A percentile compares a stretch with the other conserved stretches of the same genome.
phyloP scores from a whole-genome alignment of 345 rosid species.

The Gossypium raimondii region DNA sequence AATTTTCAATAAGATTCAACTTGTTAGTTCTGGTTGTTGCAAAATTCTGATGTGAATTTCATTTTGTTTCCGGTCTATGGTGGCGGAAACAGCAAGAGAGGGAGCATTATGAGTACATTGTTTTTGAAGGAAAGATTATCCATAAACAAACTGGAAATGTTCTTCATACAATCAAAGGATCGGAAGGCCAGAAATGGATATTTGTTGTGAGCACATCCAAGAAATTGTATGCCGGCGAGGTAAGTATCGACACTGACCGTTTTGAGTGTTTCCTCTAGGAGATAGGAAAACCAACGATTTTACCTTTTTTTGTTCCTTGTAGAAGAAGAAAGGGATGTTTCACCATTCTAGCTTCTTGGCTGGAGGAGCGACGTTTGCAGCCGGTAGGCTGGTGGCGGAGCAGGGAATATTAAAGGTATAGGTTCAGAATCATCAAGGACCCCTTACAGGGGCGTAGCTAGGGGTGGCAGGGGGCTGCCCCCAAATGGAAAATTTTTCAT shows the following conservation, averaged over 20 bases:
- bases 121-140: conserved; percentile 55
- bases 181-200: conserved; percentile 59
- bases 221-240: conserved; percentile 69
- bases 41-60: no score
- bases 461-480: no score
- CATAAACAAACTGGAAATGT: conserved; percentile 50
- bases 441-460: no score
- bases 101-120: conserved; percentile 61
- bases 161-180: conserved; percentile 50
- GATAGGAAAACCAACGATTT: no score
- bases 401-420: conserved; percentile 71
- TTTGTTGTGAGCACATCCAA: conserved; percentile 79
- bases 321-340: conserved; percentile 91
- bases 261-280: no score
- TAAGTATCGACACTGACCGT: conserved; percentile 15
- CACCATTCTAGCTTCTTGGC: conserved; percentile 98
- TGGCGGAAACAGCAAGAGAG: conserved; percentile 67
- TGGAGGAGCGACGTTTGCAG: conserved; percentile 88
- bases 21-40: conserved; percentile 1
- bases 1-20: background rate
- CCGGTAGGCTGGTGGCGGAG: conserved; percentile 73
- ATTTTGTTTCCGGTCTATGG: no score
- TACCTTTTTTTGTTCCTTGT: conserved; percentile 14
- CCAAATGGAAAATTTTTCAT: no score
- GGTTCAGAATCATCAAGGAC: background rate